phyloP scores from a whole-genome alignment of 176 grass and related monocot species.

The Aegilops longissima region DNA sequence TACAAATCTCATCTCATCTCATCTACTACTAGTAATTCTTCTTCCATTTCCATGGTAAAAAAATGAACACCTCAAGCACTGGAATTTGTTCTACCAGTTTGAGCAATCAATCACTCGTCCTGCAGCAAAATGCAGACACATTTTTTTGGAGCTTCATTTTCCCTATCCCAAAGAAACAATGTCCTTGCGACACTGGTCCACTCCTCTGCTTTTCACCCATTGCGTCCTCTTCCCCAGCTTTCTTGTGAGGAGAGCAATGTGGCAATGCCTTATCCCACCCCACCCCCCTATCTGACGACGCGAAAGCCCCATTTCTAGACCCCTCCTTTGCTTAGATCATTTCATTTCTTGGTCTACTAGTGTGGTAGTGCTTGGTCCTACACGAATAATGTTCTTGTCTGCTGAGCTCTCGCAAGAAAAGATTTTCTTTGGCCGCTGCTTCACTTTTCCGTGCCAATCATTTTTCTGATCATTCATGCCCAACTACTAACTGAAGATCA shows the following conservation, averaged over 20 bases:
- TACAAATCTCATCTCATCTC: not conserved
- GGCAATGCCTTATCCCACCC: not conserved
- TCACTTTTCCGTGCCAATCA: not conserved
- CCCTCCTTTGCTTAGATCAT: constrained; percentile 8
- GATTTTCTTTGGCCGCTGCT: not conserved
- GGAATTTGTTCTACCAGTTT: not conserved
- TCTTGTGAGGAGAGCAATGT: constrained; percentile 42
- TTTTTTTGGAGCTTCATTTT: not conserved
- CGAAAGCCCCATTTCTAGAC: not conserved
- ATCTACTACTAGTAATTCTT: not conserved
- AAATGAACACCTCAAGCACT: not conserved
- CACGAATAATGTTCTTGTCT: not conserved
- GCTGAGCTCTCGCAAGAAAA: not conserved
- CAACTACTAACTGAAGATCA: not conserved
- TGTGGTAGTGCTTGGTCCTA: not conserved
- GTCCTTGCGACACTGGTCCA: constrained; percentile 26
- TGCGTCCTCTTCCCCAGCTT: constrained; percentile 11
- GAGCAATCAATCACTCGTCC: not conserved
- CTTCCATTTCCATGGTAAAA: not conserved
- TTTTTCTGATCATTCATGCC: not conserved
- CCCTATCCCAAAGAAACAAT: constrained; percentile 9
- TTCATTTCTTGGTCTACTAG: not conserved
- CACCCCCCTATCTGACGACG: no score
- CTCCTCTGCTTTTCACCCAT: constrained; percentile 10
- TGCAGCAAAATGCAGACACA: not conserved